Conservation (phyloP, 805 yeast species). For the Metschnikowia corniflorae region DNA sequence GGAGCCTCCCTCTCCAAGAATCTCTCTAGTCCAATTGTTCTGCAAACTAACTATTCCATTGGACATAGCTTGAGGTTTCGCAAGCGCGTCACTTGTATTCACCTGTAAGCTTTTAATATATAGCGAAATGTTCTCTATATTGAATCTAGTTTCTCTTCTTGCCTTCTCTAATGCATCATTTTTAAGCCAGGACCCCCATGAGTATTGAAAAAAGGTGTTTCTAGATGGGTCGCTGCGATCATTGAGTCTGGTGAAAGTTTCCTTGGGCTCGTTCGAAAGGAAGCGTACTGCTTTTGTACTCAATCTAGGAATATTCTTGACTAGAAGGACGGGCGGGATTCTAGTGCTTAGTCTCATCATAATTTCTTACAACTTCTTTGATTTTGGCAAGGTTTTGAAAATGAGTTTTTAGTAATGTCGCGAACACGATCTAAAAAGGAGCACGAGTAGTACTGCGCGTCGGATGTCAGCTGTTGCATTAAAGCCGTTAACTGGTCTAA, state of each 20-base stretch:
- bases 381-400: too few species aligned
- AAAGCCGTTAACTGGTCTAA: too few species aligned
- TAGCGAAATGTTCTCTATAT: constrained; percentile 68
- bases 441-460: too few species aligned
- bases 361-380: too few species aligned
- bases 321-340: too few species aligned
- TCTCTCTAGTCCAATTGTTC: constrained; percentile 43
- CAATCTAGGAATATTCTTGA: too few species aligned
- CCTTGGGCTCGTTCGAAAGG: constrained; percentile 26
- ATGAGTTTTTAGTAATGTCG: too few species aligned
- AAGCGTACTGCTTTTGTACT: neutral
- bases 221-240: constrained; percentile 67
- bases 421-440: too few species aligned
- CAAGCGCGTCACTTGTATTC: constrained; percentile 21
- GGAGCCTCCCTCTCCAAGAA: constrained; percentile 43
- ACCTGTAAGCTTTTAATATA: constrained; percentile 46
- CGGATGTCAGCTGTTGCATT: too few species aligned
- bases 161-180: constrained; percentile 73
- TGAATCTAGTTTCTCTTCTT: constrained; percentile 75
- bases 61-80: constrained; percentile 37
- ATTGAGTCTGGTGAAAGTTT: constrained; percentile 50
- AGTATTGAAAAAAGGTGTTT: constrained; percentile 73
- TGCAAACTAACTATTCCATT: constrained; percentile 44
- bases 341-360: too few species aligned
- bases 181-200: constrained; percentile 94